These are phyloP conservation scores for Paramecium primaurelia DNA, from an alignment of 73 alveolate genomes.

Conservation along the genomic window DNA sequence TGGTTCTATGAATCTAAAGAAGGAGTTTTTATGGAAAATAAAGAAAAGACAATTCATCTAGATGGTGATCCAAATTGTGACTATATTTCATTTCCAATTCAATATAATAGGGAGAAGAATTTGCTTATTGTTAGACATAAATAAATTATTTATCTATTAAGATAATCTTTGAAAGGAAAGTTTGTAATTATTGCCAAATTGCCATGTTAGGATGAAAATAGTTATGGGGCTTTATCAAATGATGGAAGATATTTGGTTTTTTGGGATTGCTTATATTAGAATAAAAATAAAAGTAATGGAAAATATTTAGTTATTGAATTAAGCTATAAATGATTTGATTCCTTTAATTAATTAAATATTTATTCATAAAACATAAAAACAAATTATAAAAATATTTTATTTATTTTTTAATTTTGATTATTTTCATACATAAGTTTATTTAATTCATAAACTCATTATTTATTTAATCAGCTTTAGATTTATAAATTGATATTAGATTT, in stretches of 20 bases:
- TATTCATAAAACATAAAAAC: too few relatives aligned
- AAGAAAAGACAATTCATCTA: not conserved
- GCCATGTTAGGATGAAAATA: not conserved
- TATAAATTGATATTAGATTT: too few relatives aligned
- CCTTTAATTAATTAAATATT: too few relatives aligned
- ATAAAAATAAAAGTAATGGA: not conserved
- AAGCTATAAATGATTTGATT: not conserved
- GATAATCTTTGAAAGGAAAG: not conserved
- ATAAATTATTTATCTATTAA: not conserved
- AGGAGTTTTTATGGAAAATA: not conserved
- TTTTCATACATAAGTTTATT: too few relatives aligned
- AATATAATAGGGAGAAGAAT: not conserved
- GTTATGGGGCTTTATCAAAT: not conserved
- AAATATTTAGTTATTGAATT: not conserved
- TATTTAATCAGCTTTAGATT: too few relatives aligned
- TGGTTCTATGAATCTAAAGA: not conserved
- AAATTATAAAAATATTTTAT: too few relatives aligned
- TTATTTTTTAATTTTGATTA: too few relatives aligned
- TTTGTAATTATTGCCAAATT: not conserved
- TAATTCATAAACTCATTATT: too few relatives aligned
- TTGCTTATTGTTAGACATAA: not conserved
- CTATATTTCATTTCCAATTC: not conserved
- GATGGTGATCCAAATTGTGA: not conserved
- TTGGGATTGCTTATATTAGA: not conserved
- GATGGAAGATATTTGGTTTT: not conserved